These are phyloP conservation scores for Populus simonii DNA, from an alignment of 345 rosid species.

Conservation along the genomic window DNA sequence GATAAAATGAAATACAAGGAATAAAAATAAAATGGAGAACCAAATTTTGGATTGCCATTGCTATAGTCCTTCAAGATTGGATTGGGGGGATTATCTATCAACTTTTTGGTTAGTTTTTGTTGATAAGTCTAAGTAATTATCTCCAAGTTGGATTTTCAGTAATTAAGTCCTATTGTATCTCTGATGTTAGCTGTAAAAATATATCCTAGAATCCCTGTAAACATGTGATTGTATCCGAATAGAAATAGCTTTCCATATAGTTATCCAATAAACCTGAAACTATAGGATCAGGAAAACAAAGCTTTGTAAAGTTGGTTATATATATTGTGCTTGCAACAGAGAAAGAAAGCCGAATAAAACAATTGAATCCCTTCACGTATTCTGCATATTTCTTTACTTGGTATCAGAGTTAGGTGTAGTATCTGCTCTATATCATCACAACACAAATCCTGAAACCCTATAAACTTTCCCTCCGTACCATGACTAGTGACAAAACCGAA, in stretches of 20 bases:
- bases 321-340: neutral
- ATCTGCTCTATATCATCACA: neutral
- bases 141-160: neutral
- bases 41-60: neutral
- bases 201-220: neutral
- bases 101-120: neutral
- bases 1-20: conserved; percentile 27
- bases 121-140: neutral
- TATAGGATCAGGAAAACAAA: too few relatives aligned
- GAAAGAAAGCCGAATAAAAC: neutral
- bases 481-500: neutral
- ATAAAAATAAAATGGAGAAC: too few relatives aligned
- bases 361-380: neutral
- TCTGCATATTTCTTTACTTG: neutral
- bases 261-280: too few relatives aligned
- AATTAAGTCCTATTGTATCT: neutral
- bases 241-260: too few relatives aligned
- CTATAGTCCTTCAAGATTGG: neutral
- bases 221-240: too few relatives aligned
- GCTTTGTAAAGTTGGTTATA: neutral
- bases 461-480: neutral
- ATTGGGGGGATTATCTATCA: neutral
- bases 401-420: neutral
- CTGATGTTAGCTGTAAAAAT: too few relatives aligned
- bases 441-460: too few relatives aligned